Evolutionary conservation across 306 rosid genomes (phyloP).

Genomic region (Pyrus pyrifolia): DNA sequence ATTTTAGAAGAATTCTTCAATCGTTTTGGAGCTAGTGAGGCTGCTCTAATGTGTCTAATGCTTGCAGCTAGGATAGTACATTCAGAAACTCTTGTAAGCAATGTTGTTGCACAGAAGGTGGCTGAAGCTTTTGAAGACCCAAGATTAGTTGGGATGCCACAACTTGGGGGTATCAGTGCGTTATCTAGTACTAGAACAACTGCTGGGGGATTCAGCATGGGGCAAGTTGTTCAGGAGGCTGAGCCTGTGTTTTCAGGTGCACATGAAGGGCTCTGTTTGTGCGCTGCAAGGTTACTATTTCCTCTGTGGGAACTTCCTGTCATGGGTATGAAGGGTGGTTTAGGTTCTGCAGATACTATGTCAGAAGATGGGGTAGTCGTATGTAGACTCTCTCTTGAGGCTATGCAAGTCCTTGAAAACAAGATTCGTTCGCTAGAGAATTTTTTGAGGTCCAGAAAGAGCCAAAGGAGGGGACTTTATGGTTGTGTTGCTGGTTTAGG

Average conservation of each 20-base stretch:
- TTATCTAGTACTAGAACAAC: constrained; percentile 79
- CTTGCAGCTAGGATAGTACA: constrained; percentile 79
- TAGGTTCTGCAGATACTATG: constrained; percentile 45
- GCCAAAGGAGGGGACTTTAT: constrained; percentile 94
- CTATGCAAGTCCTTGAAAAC: constrained; percentile 88
- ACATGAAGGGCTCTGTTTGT: constrained; percentile 96
- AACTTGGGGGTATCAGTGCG: constrained; percentile 77
- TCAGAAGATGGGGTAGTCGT: constrained; percentile 60
- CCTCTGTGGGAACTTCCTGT: constrained; percentile 98
- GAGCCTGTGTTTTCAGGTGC: constrained; percentile 97
- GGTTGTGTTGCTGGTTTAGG: constrained; percentile 97
- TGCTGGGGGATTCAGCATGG: constrained; percentile 96
- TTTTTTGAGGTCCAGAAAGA: constrained; percentile 81
- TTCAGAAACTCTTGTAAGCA: constrained; percentile 71
- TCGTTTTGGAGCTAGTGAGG: constrained; percentile 96
- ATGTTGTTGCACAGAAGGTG: constrained; percentile 77
- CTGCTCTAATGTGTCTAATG: constrained; percentile 92
- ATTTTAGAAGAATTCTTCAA: constrained; percentile 89
- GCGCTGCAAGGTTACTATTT: constrained; percentile 82
- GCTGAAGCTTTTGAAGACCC: constrained; percentile 99
- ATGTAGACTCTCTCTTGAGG: constrained; percentile 73
- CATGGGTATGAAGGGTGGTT: constrained; percentile 54
- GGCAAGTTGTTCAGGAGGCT: constrained; percentile 99
- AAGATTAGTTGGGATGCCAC: constrained; percentile 95
- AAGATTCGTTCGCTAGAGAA: constrained; percentile 77